Evolutionary conservation across 2,329 filamentous ascomycete genomes (phyloP), one percentile per base, ranked within the genome.

Genomic region (Lachnellula suecica): DNA sequence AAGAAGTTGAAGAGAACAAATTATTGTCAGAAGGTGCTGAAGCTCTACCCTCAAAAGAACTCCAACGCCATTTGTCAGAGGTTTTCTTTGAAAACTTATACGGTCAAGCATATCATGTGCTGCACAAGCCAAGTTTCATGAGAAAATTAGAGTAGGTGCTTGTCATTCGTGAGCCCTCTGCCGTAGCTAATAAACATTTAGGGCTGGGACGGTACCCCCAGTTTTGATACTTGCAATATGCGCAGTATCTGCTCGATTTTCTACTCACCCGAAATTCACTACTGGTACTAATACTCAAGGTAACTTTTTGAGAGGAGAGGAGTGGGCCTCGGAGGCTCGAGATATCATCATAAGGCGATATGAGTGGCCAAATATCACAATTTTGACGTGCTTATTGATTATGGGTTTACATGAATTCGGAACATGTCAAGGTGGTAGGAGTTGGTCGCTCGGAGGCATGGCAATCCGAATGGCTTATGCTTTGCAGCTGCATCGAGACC

Each of bases 111-210:
- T 99, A 97, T 68, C 89, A 95, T 59, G 75, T 99, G 19, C 81
- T 99, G 9, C 94, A 99, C 72, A 97, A 97, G 68, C 93, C 94
- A 34, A 97, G 92, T 68, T 97, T 95, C 68, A 96, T 97, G 88
- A 83, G 92, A 54, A 91, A 91, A 64, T 70, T 94, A 49, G 83
- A 78, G 85, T 87, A 72, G 57, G 82, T 74, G 19, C n/a, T n/a
- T 19, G 20, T 24, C 1, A 25, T 31, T 35, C 25, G 3, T 22
- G n/a, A 15, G 25, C 34, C 15, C 9, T 31, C 19, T 9, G 20
- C 19, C 19, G 11, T 5, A 40, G 15, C 55, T 57, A 37, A 60
- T 48, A 62, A 61, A 20, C 47, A 48, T 57, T 27, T 57, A 90
- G 87, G 63, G 81, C 85, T 53, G 88, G 89, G 25, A 86, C 87